Base-by-base conservation (phyloP, 192 early-diverging fungal genomes). In the Mortierella hygrophila region DNA sequence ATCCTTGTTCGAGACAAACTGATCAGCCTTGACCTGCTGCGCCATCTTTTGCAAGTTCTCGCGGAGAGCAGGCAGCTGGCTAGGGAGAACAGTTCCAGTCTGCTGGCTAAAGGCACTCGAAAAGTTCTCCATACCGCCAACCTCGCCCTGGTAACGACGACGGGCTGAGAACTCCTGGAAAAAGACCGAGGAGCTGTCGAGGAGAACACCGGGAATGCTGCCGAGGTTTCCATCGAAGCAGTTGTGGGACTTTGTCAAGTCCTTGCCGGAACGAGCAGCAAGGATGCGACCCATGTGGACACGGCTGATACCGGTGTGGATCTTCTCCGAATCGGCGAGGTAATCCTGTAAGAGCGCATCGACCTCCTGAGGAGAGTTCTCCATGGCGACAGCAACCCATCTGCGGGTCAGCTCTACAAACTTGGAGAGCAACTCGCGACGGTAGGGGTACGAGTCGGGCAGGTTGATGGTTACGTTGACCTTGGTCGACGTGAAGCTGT, bases 361-460 rank as follows among this genome's bases (percentile, higher is more conserved):
- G 26, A 95, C 89, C 85, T 96, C 95, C 70, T 94, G 89, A 8
- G 95, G 93, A 6, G 94, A 92, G 38, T 92, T 90, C 23, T 88
- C 82, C 54, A 94, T 92, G 26, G 91, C 89, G 18, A 92, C 68
- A 52, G 88, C 88, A 37, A 97, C 87, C 96, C 96, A 97, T 76
- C 92, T 92, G 57, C 88, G 91, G 7, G 93, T 92, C 70, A 91
- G 83, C 26, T 92, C 93, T 1, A 90, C 91, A 49, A 95, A 90
- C 60, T 84, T 88, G 16, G 91, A 83, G 41, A 93, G 90, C 49
- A 97, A 76, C 32, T 93, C 91, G 74, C 92, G 91, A 57, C 95
- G 95, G 77, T 97, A 95, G 13, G 88, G 68, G 72, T 94, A 93
- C 1, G 93, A 93, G 83, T 97, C 96, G 6, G 93, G 92, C n/a